Evolutionary conservation across 2,329 filamentous ascomycete genomes (phyloP).

Genomic region (Talaromyces sp.): DNA sequence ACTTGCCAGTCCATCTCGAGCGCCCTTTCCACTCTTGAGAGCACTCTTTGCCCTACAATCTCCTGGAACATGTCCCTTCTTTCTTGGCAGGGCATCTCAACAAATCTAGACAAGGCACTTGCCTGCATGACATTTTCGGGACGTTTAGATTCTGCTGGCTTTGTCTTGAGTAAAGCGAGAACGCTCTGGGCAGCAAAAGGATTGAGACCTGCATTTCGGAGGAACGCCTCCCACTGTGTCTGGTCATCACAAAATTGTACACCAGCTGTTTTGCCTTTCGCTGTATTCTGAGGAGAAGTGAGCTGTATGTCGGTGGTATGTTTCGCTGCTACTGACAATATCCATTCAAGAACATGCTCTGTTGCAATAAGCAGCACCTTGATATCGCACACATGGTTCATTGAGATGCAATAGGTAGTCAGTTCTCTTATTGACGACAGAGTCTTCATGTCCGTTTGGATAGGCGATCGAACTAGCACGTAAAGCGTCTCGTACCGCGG

Average conservation of each 20-base stretch:
- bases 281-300: slow-evolving; percentile 10
- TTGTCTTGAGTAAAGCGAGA: slow-evolving; percentile 33
- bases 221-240: slow-evolving; percentile 62
- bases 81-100: slow-evolving; percentile 51
- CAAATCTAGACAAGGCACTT: slow-evolving; percentile 48
- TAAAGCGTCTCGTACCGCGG: slow-evolving; percentile 10
- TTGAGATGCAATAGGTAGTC: background rate
- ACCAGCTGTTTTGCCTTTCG: background rate
- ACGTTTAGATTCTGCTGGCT: slow-evolving; percentile 5
- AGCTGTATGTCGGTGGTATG: background rate
- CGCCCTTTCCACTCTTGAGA: slow-evolving; percentile 48
- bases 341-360: slow-evolving; percentile 10
- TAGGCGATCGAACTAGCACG: slow-evolving; percentile 9
- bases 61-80: slow-evolving; percentile 48
- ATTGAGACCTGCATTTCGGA: slow-evolving; percentile 63
- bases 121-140: background rate
- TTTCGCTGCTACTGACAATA: slow-evolving; percentile 10
- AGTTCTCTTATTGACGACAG: slow-evolving; percentile 6
- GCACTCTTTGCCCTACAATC: slow-evolving; percentile 52
- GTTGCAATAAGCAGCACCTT: slow-evolving; percentile 4
- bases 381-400: slow-evolving; percentile 3
- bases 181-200: slow-evolving; percentile 65
- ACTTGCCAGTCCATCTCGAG: slow-evolving; percentile 51
- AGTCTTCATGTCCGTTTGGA: background rate
- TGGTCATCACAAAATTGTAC: slow-evolving; percentile 50